Percentiles rank a stretch among this genome's conserved stretches.
These are phyloP conservation scores for Calonectria montana DNA, from an alignment of 2,329 filamentous ascomycete genomes.

Conservation along the genomic window DNA sequence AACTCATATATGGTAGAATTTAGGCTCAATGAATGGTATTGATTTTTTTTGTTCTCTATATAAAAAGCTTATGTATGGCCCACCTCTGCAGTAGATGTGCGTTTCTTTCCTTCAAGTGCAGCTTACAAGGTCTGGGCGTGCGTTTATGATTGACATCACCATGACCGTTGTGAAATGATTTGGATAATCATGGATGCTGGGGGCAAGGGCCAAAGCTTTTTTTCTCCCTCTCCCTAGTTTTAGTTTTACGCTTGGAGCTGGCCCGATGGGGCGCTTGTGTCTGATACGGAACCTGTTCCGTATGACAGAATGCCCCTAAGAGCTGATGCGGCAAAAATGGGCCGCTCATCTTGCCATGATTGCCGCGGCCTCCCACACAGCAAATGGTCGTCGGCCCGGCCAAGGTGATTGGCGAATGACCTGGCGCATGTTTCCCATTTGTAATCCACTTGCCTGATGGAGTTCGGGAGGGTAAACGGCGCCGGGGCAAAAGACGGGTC, in stretches of 20 bases:
- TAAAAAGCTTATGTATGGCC: no score
- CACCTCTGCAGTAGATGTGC: no score
- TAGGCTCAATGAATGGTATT: no score
- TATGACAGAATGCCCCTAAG: not conserved
- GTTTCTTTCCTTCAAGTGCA: not conserved
- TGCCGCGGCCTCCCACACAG: not conserved
- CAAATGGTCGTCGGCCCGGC: not conserved
- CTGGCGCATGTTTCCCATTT: not conserved
- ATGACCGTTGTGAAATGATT: not conserved
- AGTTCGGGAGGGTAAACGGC: not conserved
- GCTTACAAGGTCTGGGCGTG: no score
- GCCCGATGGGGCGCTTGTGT: not conserved
- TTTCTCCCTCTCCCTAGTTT: not conserved
- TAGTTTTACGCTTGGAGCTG: not conserved
- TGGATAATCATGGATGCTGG: not conserved
- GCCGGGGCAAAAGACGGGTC: not conserved
- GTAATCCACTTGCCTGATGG: not conserved
- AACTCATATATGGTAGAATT: not conserved
- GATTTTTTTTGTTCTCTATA: no score
- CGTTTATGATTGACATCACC: no score
- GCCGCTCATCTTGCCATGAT: not conserved
- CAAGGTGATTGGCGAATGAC: not conserved
- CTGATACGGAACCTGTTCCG: not conserved
- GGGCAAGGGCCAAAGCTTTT: not conserved
- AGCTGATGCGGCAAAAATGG: not conserved